phyloP scores from a whole-genome alignment of 164 flowering plant genomes.

The Umbilicus rupestris region DNA sequence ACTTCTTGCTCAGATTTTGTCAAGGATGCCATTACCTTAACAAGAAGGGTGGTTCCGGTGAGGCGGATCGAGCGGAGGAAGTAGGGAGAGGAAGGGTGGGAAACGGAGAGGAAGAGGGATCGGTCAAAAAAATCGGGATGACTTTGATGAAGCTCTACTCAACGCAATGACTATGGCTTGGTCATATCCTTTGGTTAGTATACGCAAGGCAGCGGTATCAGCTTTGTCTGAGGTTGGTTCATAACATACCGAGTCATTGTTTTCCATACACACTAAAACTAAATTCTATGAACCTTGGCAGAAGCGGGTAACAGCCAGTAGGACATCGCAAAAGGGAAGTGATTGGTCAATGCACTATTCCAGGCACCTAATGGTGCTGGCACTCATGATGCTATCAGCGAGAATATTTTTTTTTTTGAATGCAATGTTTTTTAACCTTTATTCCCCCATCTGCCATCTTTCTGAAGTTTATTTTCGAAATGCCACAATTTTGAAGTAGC shows the following conservation, averaged over 20 bases:
- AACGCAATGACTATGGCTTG: slow-evolving; percentile 80
- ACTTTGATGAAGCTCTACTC: slow-evolving; percentile 48
- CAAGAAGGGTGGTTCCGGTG: background rate
- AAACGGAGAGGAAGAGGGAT: slow-evolving; percentile 15
- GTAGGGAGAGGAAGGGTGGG: slow-evolving; percentile 23
- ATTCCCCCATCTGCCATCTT: no score
- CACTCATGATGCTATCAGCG: slow-evolving; percentile 23
- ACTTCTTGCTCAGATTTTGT: no score
- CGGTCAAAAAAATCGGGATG: slow-evolving; percentile 10
- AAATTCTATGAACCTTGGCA: no score
- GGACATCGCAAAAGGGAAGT: slow-evolving; percentile 30
- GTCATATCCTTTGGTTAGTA: slow-evolving; percentile 91
- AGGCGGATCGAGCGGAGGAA: no score
- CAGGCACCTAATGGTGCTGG: slow-evolving; percentile 23
- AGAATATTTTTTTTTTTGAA: no score
- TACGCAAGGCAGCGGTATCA: slow-evolving; percentile 75
- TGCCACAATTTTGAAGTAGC: no score
- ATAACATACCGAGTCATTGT: no score
- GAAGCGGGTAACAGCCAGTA: no score
- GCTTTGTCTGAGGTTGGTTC: slow-evolving; percentile 82
- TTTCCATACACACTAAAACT: no score
- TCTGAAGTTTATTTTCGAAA: no score
- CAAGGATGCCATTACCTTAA: no score
- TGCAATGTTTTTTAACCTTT: no score
- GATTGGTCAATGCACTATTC: slow-evolving; percentile 28